Base-by-base conservation (phyloP, 2,329 filamentous ascomycete genomes). In the Talaromyces sp. region DNA sequence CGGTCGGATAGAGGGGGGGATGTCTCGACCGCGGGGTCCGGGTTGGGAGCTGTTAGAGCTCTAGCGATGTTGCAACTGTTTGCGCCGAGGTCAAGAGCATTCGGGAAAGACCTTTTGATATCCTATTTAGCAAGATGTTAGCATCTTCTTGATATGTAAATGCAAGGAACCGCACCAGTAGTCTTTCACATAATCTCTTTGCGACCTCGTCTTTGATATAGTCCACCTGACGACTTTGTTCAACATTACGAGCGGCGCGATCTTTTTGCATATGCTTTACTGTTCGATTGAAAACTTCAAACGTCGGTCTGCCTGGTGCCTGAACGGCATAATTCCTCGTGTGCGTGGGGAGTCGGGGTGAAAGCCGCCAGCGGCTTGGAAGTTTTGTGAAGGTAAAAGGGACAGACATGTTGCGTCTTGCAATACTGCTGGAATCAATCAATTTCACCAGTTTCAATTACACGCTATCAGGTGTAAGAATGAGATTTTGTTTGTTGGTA, bases 201-300 rank as follows among this genome's bases (percentile, higher is more conserved):
- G 95, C 95, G 4, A 97, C 90, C 76, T 98, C 94, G 74, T 98
- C 93, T 75, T 93, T 93, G 64, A 99, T 82, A 74, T 98, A 98
- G 79, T 98, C 95, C 27, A 92, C 90, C 72, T 91, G 86, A 16
- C 94, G 86, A 74, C 93, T 93, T 68, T 84, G 79, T 68, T 91
- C 86, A 10, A 85, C 81, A 74, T 94, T 83, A 54, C 82, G 75
- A 0, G 91, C 93, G 0, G 93, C 90, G 67, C 94, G 87, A 77
- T 98, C 93, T 77, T 92, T 96, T 76, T 99, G 95, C 58, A 95
- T 81, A 83, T 91, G 93, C 83, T 99, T 99, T 24, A 89, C 87
- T 70, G 86, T 86, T 67, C 88, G 87, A 79, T 96, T 96, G 86
- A 99, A 99, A 76, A 99, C 91, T 70, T 97, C 90, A 70, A 96